phyloP scores from a whole-genome alignment of 345 rosid genomes.

The Lumnitzera racemosa region DNA sequence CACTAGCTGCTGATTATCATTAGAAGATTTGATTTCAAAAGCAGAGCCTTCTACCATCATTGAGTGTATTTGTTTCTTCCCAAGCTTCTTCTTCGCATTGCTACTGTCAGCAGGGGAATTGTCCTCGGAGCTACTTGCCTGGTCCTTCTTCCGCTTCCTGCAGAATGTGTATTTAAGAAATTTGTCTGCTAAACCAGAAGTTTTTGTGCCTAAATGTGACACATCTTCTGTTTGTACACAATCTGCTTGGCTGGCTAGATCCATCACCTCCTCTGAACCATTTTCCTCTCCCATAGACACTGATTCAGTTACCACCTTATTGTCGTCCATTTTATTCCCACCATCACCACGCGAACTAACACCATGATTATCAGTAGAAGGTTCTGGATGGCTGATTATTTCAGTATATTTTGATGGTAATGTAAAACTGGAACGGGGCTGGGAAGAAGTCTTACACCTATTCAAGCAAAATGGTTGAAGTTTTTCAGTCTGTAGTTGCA shows the following conservation, averaged over 20 bases:
- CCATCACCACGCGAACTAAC: conserved; percentile 11
- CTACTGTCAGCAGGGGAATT: not conserved
- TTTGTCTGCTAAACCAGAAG: conserved; percentile 27
- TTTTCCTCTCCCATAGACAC: conserved; percentile 24
- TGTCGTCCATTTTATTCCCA: conserved; percentile 9
- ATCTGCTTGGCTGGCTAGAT: conserved; percentile 22
- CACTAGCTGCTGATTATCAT: conserved; percentile 2
- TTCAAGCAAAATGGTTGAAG: not conserved
- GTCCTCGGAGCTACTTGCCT: not conserved
- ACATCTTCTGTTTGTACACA: conserved; percentile 11
- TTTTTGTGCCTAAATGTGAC: conserved; percentile 12
- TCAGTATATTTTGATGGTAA: not conserved
- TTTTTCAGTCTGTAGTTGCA: conserved; percentile 1
- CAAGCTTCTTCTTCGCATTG: not conserved
- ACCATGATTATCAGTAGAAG: not conserved
- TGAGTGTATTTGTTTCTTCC: not conserved
- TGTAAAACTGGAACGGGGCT: not conserved
- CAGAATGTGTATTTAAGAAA: conserved; percentile 21
- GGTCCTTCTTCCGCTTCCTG: conserved; percentile 19
- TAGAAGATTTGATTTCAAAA: not conserved
- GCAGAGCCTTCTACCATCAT: not conserved
- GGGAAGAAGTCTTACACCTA: not conserved
- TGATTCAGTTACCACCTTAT: conserved; percentile 13
- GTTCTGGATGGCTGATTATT: not conserved
- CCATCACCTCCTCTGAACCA: conserved; percentile 17